Percentiles rank a stretch among this genome's conserved stretches.
Evolutionary conservation across 768 basidiomycete genomes (phyloP).

Genomic region (Phaffia australis): DNA sequence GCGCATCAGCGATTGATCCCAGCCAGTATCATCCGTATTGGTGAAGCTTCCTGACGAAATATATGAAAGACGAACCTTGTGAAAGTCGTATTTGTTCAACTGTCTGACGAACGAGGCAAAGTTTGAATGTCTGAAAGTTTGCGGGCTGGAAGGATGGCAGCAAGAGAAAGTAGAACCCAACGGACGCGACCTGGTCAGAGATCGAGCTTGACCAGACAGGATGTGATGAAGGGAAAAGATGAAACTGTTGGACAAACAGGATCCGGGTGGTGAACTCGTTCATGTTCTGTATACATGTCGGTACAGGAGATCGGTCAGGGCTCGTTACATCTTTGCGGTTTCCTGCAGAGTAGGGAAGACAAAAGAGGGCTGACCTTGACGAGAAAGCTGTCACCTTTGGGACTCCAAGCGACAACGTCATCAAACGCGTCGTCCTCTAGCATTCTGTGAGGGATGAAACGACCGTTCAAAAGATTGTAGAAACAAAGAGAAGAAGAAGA

Average conservation of each 20-base stretch:
- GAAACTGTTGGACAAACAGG: slow-evolving; percentile 39
- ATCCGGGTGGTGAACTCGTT: slow-evolving; percentile 85
- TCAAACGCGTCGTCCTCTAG: slow-evolving; percentile 66
- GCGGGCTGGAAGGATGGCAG: slow-evolving; percentile 41
- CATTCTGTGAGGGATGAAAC: slow-evolving; percentile 51
- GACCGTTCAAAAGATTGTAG: neutral
- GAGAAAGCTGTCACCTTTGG: slow-evolving; percentile 75
- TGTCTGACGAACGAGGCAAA: slow-evolving; percentile 87
- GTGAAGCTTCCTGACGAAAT: neutral
- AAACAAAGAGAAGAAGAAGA: neutral
- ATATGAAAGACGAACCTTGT: slow-evolving; percentile 50
- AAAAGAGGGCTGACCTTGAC: slow-evolving; percentile 50
- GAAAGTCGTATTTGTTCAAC: slow-evolving; percentile 92
- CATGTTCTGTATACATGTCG: slow-evolving; percentile 53
- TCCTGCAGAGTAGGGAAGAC: neutral
- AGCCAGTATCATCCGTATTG: too few relatives aligned
- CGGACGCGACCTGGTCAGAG: neutral
- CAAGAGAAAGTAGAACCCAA: slow-evolving; percentile 30
- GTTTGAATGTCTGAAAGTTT: slow-evolving; percentile 90
- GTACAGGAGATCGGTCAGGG: neutral
- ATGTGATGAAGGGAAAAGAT: neutral
- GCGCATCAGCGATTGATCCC: too few relatives aligned
- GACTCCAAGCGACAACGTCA: slow-evolving; percentile 70
- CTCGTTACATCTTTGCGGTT: too few relatives aligned
- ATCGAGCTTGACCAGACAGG: neutral